Conservation (phyloP, 768 basidiomycete genomes). For the Psilocybe cyanescens region DNA sequence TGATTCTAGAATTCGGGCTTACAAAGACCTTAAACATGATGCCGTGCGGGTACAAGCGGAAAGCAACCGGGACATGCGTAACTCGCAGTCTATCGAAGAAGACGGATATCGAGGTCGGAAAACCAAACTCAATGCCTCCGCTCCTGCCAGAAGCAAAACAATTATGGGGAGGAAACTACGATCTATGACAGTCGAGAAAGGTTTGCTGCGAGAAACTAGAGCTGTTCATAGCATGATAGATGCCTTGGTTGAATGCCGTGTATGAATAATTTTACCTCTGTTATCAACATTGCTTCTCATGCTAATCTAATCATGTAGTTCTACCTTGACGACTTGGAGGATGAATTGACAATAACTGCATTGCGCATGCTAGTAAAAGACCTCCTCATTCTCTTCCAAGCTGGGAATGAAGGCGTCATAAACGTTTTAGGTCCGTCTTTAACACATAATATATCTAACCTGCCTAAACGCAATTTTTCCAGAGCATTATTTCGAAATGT, state of each 20-base stretch:
- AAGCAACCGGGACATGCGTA: conserved; percentile 83
- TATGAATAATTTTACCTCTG: conserved; percentile 42
- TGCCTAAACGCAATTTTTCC: conserved; percentile 28
- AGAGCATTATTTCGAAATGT: conserved; percentile 99
- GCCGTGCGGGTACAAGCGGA: conserved; percentile 94
- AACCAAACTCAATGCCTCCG: conserved; percentile 32
- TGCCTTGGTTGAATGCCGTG: conserved; percentile 83
- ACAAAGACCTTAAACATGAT: conserved; percentile 91
- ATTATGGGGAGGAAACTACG: conserved; percentile 84
- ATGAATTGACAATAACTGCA: conserved; percentile 87
- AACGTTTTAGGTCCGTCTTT: conserved; percentile 69
- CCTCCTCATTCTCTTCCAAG: conserved; percentile 92
- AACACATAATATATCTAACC: not conserved
- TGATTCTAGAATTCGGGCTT: conserved; percentile 86
- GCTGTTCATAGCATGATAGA: conserved; percentile 92
- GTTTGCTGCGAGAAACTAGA: conserved; percentile 89
- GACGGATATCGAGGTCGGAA: conserved; percentile 42
- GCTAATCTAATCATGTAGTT: conserved; percentile 55
- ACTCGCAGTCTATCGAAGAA: conserved; percentile 66
- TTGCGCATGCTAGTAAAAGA: conserved; percentile 96
- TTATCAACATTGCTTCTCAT: not conserved
- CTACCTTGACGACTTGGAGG: conserved; percentile 91
- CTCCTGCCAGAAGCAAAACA: conserved; percentile 69
- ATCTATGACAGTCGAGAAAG: conserved; percentile 95
- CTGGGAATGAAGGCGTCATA: conserved; percentile 93